A percentile compares a stretch with the other conserved stretches of the same genome.
Evolutionary conservation across 192 early-diverging fungal species (phyloP).

Genomic region (Allomyces javanicus): DNA sequence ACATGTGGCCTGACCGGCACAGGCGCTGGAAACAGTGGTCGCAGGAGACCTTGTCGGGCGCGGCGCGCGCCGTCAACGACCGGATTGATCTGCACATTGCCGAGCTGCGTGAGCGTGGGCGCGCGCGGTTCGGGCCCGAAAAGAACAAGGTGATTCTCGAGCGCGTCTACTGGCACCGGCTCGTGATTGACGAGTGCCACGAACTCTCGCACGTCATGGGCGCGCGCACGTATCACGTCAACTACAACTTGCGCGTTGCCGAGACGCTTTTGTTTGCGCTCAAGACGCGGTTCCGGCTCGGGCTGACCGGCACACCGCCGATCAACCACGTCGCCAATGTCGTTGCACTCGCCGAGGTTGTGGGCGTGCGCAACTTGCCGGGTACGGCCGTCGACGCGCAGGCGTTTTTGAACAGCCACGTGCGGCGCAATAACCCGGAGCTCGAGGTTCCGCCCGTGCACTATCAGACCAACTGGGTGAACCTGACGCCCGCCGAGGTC

Average conservation of each 20-base stretch:
- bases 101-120: neutral
- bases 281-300: neutral
- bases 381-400: neutral
- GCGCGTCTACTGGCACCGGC: neutral
- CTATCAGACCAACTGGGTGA: neutral
- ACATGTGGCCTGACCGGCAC: no score
- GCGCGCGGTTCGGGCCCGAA: neutral
- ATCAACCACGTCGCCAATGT: neutral
- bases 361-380: neutral
- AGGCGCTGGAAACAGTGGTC: no score
- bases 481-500: neutral
- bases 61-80: neutral
- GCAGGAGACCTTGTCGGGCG: no score
- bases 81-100: neutral
- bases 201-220: neutral
- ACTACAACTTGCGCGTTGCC: neutral
- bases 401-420: neutral
- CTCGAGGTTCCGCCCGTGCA: neutral
- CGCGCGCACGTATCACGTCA: neutral
- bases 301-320: neutral
- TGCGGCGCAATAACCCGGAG: neutral
- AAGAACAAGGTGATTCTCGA: neutral
- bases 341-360: neutral
- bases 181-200: neutral
- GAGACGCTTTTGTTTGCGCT: neutral